phyloP scores from a whole-genome alignment of 371 early-diverging fungal species.

The Nematocida sp. region DNA sequence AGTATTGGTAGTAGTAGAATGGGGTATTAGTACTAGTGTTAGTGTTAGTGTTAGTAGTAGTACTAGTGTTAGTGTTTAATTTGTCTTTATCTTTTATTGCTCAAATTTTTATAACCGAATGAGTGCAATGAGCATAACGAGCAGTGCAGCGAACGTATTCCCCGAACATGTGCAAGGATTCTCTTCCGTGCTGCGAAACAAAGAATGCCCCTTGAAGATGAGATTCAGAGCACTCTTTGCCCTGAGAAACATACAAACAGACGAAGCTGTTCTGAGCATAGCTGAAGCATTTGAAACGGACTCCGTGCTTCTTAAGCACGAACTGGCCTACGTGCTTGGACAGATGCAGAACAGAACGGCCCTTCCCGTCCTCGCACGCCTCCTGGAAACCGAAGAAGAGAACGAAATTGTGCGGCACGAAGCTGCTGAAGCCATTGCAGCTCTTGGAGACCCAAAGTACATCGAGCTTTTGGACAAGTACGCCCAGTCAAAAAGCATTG shows the following conservation, averaged over 20 bases:
- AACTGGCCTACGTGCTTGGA: constrained; percentile 92
- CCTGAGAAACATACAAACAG: constrained; percentile 74
- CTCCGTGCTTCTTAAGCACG: constrained; percentile 90
- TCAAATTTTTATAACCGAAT: neutral
- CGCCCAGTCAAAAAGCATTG: constrained; percentile 64
- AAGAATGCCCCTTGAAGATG: constrained; percentile 34
- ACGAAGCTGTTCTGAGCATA: constrained; percentile 71
- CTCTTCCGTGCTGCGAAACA: constrained; percentile 10
- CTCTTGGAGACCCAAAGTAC: constrained; percentile 41
- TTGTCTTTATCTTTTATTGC: neutral
- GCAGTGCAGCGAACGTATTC: no score
- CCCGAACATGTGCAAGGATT: constrained; percentile 4
- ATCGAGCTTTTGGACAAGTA: constrained; percentile 45
- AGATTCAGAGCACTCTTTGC: constrained; percentile 78
- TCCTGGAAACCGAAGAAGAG: constrained; percentile 70
- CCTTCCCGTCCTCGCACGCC: constrained; percentile 68
- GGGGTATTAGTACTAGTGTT: no score
- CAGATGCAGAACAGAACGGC: constrained; percentile 80
- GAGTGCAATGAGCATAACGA: no score
- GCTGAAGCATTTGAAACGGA: constrained; percentile 68
- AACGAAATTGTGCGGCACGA: constrained; percentile 96
- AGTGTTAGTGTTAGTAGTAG: no score
- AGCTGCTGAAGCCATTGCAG: constrained; percentile 66
- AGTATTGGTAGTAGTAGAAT: no score
- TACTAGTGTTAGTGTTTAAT: no score